phyloP scores from a whole-genome alignment of 2,329 filamentous ascomycete species.

The Teratosphaeriaceae sp. region DNA sequence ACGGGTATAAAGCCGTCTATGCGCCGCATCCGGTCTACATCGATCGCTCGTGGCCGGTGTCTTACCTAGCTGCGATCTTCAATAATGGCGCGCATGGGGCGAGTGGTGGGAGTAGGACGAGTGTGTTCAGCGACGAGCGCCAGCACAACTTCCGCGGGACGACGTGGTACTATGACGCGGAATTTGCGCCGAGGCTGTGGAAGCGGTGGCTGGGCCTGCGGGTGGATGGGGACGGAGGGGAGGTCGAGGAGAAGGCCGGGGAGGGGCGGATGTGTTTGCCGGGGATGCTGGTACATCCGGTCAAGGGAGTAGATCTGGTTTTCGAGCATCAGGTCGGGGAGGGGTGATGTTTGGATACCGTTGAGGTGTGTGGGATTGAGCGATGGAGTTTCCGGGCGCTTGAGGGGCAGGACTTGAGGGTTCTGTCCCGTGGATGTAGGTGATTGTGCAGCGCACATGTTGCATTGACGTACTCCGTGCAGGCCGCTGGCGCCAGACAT shows the following conservation, averaged over 20 bases:
- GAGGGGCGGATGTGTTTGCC: constrained; percentile 46
- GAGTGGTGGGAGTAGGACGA: constrained; percentile 41
- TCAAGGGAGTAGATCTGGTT: constrained; percentile 45
- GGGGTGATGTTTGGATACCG: background rate
- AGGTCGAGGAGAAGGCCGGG: constrained; percentile 35
- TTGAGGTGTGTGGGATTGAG: background rate
- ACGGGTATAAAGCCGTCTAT: constrained; percentile 71
- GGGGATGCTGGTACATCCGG: constrained; percentile 43
- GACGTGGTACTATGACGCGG: constrained; percentile 50
- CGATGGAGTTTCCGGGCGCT: too few species aligned
- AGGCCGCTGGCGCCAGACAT: too few species aligned
- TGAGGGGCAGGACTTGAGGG: too few species aligned
- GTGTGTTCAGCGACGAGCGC: constrained; percentile 44
- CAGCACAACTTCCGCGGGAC: constrained; percentile 49
- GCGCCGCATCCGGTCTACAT: constrained; percentile 52
- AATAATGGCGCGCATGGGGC: constrained; percentile 50
- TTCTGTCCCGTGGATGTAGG: too few species aligned
- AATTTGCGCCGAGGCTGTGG: constrained; percentile 48
- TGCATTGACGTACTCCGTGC: too few species aligned
- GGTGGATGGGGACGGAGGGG: constrained; percentile 45
- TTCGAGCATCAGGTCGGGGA: constrained; percentile 31
- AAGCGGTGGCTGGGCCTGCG: constrained; percentile 50
- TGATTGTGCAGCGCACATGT: too few species aligned
- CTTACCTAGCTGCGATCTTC: constrained; percentile 49
- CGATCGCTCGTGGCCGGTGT: constrained; percentile 49